A percentile compares a stretch with the other conserved stretches of the same genome.
Evolutionary conservation across 345 rosid genomes (phyloP).

Genomic region (Firmiana major): DNA sequence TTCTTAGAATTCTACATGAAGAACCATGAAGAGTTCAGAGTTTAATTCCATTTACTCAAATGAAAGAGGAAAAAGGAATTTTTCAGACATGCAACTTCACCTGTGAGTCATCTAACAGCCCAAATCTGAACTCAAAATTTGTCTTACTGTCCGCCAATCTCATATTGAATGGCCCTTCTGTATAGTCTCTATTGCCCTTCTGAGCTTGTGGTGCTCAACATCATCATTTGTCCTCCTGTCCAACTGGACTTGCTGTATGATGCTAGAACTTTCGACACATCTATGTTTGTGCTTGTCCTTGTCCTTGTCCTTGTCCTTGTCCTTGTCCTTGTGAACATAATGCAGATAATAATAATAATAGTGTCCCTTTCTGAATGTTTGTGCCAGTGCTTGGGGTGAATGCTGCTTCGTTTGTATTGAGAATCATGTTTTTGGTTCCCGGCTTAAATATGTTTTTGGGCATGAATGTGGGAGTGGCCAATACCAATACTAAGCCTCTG

Average conservation of each 20-base stretch:
- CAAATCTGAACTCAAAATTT: slow-evolving; percentile 11
- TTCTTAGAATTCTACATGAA: background rate
- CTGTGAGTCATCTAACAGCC: slow-evolving; percentile 12
- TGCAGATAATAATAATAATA: slow-evolving; percentile 30
- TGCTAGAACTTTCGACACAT: slow-evolving; percentile 35
- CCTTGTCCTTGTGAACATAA: slow-evolving; percentile 41
- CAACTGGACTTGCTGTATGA: slow-evolving; percentile 23
- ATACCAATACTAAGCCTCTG: slow-evolving; percentile 23
- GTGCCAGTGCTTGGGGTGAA: slow-evolving; percentile 40
- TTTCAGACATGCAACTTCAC: slow-evolving; percentile 8
- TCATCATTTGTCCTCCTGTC: slow-evolving; percentile 29
- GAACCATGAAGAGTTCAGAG: background rate
- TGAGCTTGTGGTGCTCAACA: slow-evolving; percentile 26
- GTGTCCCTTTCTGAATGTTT: slow-evolving; percentile 33
- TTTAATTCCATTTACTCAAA: background rate
- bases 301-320: slow-evolving; percentile 41
- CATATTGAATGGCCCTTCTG: slow-evolving; percentile 12
- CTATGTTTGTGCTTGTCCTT: slow-evolving; percentile 34
- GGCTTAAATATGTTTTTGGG: slow-evolving; percentile 28
- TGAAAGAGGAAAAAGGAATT: background rate
- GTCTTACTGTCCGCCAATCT: background rate
- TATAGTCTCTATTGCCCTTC: slow-evolving; percentile 20
- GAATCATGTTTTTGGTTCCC: slow-evolving; percentile 42
- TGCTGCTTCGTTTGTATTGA: slow-evolving; percentile 30
- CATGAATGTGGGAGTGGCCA: slow-evolving; percentile 29